phyloP scores from a whole-genome alignment of 1,139 yeast genomes.

The Lodderomyces margitis region DNA sequence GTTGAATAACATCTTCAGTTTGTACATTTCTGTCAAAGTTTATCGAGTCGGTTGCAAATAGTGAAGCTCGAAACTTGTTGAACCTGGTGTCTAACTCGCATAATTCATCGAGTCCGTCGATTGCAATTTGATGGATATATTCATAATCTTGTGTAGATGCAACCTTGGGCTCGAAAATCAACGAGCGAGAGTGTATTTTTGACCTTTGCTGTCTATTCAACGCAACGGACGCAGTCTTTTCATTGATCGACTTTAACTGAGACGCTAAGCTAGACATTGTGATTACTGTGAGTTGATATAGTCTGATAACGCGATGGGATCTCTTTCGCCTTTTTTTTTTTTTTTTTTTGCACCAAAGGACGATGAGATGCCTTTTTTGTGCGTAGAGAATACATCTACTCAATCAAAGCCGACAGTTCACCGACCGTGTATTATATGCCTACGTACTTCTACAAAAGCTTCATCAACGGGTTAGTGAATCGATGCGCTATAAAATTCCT shows the following conservation, averaged over 20 bases:
- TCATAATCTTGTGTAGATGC: constrained; percentile 96
- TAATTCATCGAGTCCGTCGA: constrained; percentile 76
- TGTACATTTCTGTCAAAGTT: constrained; percentile 79
- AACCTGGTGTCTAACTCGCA: constrained; percentile 73
- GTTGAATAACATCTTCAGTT: constrained; percentile 68
- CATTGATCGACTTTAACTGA: constrained; percentile 74
- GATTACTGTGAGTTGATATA: neutral
- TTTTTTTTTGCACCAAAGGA: too few relatives aligned
- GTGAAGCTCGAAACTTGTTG: constrained; percentile 60
- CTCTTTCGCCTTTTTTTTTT: constrained; percentile 1
- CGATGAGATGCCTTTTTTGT: constrained; percentile 15
- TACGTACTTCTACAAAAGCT: too few relatives aligned
- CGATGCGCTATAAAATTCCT: constrained; percentile 22
- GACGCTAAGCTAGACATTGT: constrained; percentile 64
- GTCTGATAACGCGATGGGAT: neutral
- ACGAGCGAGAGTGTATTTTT: constrained; percentile 82
- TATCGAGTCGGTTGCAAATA: constrained; percentile 81
- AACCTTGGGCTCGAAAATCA: constrained; percentile 78
- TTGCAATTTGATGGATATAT: constrained; percentile 66
- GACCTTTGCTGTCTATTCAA: constrained; percentile 85
- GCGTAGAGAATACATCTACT: too few relatives aligned
- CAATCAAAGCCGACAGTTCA: too few relatives aligned
- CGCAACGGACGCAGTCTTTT: constrained; percentile 68
- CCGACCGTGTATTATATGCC: too few relatives aligned
- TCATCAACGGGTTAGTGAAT: neutral